Conservation (phyloP, 2,329 filamentous ascomycete species). For the Teratosphaeria viscida region DNA sequence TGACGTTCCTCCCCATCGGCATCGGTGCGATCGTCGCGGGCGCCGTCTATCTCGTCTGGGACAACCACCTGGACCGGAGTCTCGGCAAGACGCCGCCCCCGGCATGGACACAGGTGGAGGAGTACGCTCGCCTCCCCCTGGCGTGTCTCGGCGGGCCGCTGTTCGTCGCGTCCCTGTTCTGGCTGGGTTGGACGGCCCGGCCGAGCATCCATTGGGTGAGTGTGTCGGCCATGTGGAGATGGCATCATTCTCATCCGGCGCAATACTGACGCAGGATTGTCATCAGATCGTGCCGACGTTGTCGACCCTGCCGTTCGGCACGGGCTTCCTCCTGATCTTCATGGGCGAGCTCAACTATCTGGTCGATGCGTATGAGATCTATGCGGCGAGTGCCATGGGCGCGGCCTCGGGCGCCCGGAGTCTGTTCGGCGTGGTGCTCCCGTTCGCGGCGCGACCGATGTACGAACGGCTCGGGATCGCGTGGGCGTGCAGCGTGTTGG, state of each 20-base stretch:
- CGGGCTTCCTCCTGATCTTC: slow-evolving; percentile 40
- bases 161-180: slow-evolving; percentile 31
- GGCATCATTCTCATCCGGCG: slow-evolving; percentile 15
- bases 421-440: slow-evolving; percentile 57
- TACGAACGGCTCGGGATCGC: slow-evolving; percentile 58
- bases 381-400: slow-evolving; percentile 67
- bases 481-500: slow-evolving; percentile 49
- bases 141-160: slow-evolving; percentile 61
- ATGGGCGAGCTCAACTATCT: slow-evolving; percentile 50
- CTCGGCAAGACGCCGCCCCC: slow-evolving; percentile 31
- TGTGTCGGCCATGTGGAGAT: not conserved
- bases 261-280: slow-evolving; percentile 12
- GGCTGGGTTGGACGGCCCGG: slow-evolving; percentile 33
- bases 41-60: slow-evolving; percentile 55
- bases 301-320: slow-evolving; percentile 33
- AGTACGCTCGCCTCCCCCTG: slow-evolving; percentile 60
- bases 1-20: slow-evolving; percentile 60
- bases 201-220: slow-evolving; percentile 28
- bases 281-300: slow-evolving; percentile 37
- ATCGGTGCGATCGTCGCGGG: slow-evolving; percentile 51
- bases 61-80: slow-evolving; percentile 47
- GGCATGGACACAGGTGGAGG: slow-evolving; percentile 51
- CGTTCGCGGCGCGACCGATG: slow-evolving; percentile 43
- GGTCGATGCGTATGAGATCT: slow-evolving; percentile 57
- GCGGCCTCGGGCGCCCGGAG: slow-evolving; percentile 74